phyloP scores from a whole-genome alignment of 2,329 filamentous ascomycete species.

The Zymoseptoria tritici region DNA sequence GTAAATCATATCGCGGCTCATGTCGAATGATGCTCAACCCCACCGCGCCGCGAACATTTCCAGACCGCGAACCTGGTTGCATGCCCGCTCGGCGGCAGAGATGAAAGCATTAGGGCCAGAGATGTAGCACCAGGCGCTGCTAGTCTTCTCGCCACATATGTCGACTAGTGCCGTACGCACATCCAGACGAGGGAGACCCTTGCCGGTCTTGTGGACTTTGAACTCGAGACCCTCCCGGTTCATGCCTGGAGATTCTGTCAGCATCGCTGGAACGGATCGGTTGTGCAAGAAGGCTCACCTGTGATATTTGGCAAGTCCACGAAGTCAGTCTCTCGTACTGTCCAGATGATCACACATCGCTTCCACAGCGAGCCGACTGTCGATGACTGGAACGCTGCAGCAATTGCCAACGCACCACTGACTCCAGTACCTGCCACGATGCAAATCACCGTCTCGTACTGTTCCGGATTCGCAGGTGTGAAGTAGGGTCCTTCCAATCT shows the following conservation, averaged over 20 bases:
- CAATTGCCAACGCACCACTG: slow-evolving; percentile 13
- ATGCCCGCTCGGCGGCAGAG: slow-evolving; percentile 5
- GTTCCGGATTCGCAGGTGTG: slow-evolving; percentile 7
- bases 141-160: slow-evolving; percentile 1
- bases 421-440: slow-evolving; percentile 13
- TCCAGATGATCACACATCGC: slow-evolving; percentile 12
- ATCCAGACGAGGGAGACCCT: slow-evolving; percentile 3
- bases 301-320: slow-evolving; percentile 5
- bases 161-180: neutral
- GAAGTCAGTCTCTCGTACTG: slow-evolving; percentile 7
- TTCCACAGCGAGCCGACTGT: slow-evolving; percentile 2
- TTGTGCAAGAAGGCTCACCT: neutral
- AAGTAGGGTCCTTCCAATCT: slow-evolving; percentile 14
- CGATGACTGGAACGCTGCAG: slow-evolving; percentile 5
- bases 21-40: neutral
- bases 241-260: slow-evolving; percentile 1
- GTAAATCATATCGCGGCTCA: neutral
- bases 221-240: slow-evolving; percentile 8
- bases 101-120: slow-evolving; percentile 10
- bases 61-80: slow-evolving; percentile 3
- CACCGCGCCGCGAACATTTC: slow-evolving; percentile 8
- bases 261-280: neutral
- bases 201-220: slow-evolving; percentile 6
- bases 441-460: slow-evolving; percentile 10
- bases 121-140: slow-evolving; percentile 7